Evolutionary conservation across 2,329 filamentous ascomycete species (phyloP).

Genomic region (Cladosporium sp.): DNA sequence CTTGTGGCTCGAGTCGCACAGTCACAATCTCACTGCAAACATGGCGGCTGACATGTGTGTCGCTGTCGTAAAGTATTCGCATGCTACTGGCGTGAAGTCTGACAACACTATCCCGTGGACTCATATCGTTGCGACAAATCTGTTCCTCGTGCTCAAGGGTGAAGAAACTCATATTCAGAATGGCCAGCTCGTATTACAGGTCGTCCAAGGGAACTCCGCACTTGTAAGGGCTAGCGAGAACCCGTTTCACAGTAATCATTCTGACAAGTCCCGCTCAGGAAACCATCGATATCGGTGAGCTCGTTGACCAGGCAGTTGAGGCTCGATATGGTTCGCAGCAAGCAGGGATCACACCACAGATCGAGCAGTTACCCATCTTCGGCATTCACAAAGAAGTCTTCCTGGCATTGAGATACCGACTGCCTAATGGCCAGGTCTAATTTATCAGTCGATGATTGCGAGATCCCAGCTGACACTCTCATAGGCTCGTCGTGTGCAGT

Average conservation of each 20-base stretch:
- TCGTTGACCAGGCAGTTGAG: slow-evolving; percentile 22
- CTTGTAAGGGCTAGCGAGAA: slow-evolving; percentile 31
- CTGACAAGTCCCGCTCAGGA: slow-evolving; percentile 24
- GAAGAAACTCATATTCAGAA: slow-evolving; percentile 13
- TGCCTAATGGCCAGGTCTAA: slow-evolving; percentile 34
- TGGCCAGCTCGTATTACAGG: slow-evolving; percentile 30
- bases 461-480: neutral
- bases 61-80: slow-evolving; percentile 29
- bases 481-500: slow-evolving; percentile 30
- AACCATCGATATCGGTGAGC: slow-evolving; percentile 24
- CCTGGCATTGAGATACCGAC: slow-evolving; percentile 39
- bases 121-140: slow-evolving; percentile 27
- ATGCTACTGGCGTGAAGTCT: slow-evolving; percentile 29
- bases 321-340: slow-evolving; percentile 17
- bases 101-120: slow-evolving; percentile 34
- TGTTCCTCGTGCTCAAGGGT: slow-evolving; percentile 24
- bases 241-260: neutral
- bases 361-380: slow-evolving; percentile 43
- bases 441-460: neutral
- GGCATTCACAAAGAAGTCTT: slow-evolving; percentile 37
- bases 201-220: slow-evolving; percentile 38
- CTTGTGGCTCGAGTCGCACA: too few species aligned
- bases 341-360: slow-evolving; percentile 27
- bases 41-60: slow-evolving; percentile 27
- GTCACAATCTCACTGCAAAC: neutral